Conservation (phyloP, 768 basidiomycete genomes). For the Macrolepiota albuminosa region DNA sequence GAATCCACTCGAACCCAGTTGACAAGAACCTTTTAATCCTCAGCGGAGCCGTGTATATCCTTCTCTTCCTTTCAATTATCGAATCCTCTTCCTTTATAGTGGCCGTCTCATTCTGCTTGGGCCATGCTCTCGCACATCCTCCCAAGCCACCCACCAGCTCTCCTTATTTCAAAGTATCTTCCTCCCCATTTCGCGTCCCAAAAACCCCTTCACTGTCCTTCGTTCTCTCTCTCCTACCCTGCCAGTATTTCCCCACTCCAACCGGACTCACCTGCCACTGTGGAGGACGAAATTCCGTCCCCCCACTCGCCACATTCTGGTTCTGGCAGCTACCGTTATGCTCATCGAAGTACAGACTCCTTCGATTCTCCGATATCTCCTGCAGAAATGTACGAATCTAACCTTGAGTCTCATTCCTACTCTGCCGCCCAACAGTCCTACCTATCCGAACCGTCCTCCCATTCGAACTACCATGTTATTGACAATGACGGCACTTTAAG, state of each 20-base stretch:
- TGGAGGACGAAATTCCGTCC: slow-evolving; percentile 30
- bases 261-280: slow-evolving; percentile 25
- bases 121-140: slow-evolving; percentile 22
- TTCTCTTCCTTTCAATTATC: slow-evolving; percentile 9
- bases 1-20: slow-evolving; percentile 7
- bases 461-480: slow-evolving; percentile 23
- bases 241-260: slow-evolving; percentile 20
- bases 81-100: slow-evolving; percentile 14
- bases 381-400: slow-evolving; percentile 26
- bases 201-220: slow-evolving; percentile 21
- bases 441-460: slow-evolving; percentile 9
- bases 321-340: slow-evolving; percentile 28
- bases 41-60: slow-evolving; percentile 18
- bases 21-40: slow-evolving; percentile 19
- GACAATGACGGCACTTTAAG: slow-evolving; percentile 21
- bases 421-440: slow-evolving; percentile 19
- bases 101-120: slow-evolving; percentile 1
- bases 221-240: slow-evolving; percentile 20
- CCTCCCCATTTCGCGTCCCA: slow-evolving; percentile 17
- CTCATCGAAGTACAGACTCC: slow-evolving; percentile 21
- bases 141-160: slow-evolving; percentile 17
- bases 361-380: slow-evolving; percentile 28
- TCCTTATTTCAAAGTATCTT: slow-evolving; percentile 22
- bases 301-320: slow-evolving; percentile 27
- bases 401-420: slow-evolving; percentile 16